Base-by-base conservation (phyloP, 805 yeast genomes). In the Deakozyma indianensis region DNA sequence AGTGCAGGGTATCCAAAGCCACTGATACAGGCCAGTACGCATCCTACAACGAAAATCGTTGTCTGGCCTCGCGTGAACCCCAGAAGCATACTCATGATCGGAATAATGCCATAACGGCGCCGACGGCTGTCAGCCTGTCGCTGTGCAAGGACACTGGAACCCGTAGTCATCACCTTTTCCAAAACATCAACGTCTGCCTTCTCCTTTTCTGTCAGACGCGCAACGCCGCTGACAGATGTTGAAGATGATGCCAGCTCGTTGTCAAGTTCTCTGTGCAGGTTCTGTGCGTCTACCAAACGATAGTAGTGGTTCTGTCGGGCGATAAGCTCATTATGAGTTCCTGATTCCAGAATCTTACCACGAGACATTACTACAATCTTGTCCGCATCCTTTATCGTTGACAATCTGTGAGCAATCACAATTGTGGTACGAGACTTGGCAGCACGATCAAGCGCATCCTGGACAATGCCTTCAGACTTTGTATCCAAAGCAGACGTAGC, bases 401-500 rank as follows among this genome's bases (percentile, higher is more conserved):
- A 65, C 45, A 73, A 58, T 45, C 77, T 54, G 52, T 73, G 77
- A n/a, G 77, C 77, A 51, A 73, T 73, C 48, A 67, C 68, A 42
- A 73, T 68, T 2, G 80, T 69, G 3, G 78, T 73, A 5, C 62
- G 45, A 27, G 54, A 48, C 47, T 50, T 48, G 15, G 61, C 43
- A 11, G 59, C 60, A 11, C 53, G 51, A 42, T 58, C 55, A 46
- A 78, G 60, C 27, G 79, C 78, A 23, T 63, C 64, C 66, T 74
- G 73, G 28, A 78, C 80, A 4, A 75, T 66, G 48, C 75, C 77
- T 54, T 78, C 83, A 51, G 76, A 71, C 42, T 71, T 69, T 4
- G 80, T 71, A 56, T 78, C 83, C 40, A 78, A 61, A 0, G 83
- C 83, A 5, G 81, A 75, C 0, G 83, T 78, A 3, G 83, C 83